A percentile compares a stretch with the other conserved stretches of the same genome.
phyloP scores from a whole-genome alignment of 192 early-diverging fungal genomes.

The Rhizoclosmatium sp. region DNA sequence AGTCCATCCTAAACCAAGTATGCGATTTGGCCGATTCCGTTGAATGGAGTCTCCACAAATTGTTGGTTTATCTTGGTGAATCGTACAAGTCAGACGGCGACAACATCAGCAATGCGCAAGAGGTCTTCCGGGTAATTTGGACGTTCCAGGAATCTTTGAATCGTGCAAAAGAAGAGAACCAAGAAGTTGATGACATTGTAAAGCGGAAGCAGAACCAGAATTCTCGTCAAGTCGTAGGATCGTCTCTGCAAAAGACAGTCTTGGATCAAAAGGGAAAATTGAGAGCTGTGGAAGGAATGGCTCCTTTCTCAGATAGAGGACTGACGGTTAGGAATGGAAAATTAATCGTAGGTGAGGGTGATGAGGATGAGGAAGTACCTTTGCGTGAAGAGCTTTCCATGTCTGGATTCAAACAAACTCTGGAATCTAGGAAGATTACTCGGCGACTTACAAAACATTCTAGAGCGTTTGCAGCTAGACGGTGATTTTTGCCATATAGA shows the following conservation, averaged over 20 bases:
- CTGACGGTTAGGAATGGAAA: constrained; percentile 41
- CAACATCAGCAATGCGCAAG: constrained; percentile 32
- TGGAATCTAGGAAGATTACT: neutral
- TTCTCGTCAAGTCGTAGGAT: constrained; percentile 6
- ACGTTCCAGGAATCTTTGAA: constrained; percentile 39
- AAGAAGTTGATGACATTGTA: constrained; percentile 19
- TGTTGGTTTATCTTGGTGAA: constrained; percentile 56
- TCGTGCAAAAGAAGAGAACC: constrained; percentile 28
- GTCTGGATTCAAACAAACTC: neutral
- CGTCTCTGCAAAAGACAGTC: constrained; percentile 26
- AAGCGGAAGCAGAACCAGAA: neutral
- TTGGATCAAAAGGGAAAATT: constrained; percentile 24
- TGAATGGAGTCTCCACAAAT: constrained; percentile 41
- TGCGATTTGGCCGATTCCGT: constrained; percentile 41
- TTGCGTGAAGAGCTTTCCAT: neutral
- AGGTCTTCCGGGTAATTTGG: constrained; percentile 51
- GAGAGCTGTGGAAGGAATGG: constrained; percentile 42
- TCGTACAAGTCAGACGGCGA: constrained; percentile 32
- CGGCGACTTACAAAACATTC: neutral
- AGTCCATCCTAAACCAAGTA: constrained; percentile 39
- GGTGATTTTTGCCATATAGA: too few relatives aligned
- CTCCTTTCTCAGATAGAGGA: constrained; percentile 28
- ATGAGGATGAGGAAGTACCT: neutral
- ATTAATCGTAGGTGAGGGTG: neutral
- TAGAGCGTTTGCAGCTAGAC: too few relatives aligned